Evolutionary conservation across 805 yeast species (phyloP).

Genomic region (Saturnispora quitensis): DNA sequence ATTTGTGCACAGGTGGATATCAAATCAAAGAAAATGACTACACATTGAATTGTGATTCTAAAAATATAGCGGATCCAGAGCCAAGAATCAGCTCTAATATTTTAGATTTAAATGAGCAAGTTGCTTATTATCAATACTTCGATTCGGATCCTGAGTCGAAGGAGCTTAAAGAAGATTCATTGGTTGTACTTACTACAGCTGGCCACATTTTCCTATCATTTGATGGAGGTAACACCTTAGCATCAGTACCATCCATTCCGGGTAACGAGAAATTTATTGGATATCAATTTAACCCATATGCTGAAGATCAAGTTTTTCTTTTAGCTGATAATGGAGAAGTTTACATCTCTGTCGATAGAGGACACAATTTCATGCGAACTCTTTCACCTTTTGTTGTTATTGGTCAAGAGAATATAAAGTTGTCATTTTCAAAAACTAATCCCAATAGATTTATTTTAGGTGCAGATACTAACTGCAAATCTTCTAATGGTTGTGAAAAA

Average conservation of each 20-base stretch:
- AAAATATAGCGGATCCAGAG: constrained; percentile 19
- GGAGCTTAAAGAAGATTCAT: constrained; percentile 47
- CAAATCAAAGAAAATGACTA: constrained; percentile 16
- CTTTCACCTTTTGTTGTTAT: constrained; percentile 38
- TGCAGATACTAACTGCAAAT: constrained; percentile 52
- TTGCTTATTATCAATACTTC: constrained; percentile 51
- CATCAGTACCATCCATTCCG: constrained; percentile 37
- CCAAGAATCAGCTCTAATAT: constrained; percentile 27
- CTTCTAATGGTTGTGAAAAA: constrained; percentile 39
- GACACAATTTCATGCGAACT: constrained; percentile 39
- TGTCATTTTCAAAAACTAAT: constrained; percentile 56
- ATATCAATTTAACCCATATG: constrained; percentile 43
- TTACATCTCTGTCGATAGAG: constrained; percentile 62
- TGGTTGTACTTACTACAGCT: constrained; percentile 49
- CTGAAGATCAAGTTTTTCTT: constrained; percentile 47
- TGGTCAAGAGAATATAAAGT: constrained; percentile 28
- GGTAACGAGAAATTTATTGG: constrained; percentile 24
- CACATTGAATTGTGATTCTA: constrained; percentile 29
- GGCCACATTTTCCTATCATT: constrained; percentile 54
- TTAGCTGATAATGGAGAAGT: constrained; percentile 42
- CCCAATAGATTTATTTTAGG: constrained; percentile 56
- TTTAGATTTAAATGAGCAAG: constrained; percentile 41
- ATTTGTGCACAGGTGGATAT: constrained; percentile 22
- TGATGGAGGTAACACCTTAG: constrained; percentile 46
- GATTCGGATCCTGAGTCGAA: constrained; percentile 36